Evolutionary conservation across 176 grass and related monocot genomes (phyloP), one percentile per base, ranked within the genome.

Genomic region (Ensete ventricosum): DNA sequence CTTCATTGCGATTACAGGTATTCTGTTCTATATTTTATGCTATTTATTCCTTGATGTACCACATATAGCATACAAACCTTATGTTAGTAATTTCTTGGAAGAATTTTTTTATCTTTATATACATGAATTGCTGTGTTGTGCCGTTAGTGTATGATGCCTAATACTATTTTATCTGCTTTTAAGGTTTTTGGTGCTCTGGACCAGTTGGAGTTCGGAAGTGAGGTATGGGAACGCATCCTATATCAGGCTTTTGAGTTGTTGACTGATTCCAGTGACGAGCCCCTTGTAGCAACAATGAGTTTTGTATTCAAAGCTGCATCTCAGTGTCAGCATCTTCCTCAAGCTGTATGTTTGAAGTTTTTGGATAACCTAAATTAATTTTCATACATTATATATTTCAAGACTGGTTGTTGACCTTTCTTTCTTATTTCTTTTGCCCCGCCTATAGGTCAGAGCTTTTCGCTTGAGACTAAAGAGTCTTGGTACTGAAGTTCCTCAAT

Each of bases 101-200:
- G 8, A 23, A 59, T 63, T 58, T 64, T 58, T 64, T 73, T 9
- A 21, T 7, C n/a, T 64, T 7, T 52, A 27, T 52, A 19, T 73
- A 19, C 7, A 23, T 52, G 9, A 14, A 25, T 27, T 22, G 5
- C 3, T 23, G 9, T 72, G 10, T 11, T 51, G 14, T 50, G 19
- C 16, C 23, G 9, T 63, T 19, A 24, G 14, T 74, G 1, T 34
- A 6, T 53, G 11, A 8, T 48, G 16, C 51, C 14, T 73, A 16
- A 62, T 52, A 69, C 10, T 25, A 54, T 14, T 62, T 53, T 72
- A 14, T 81, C 57, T 22, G 7, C 55, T 53, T 17, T 71, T 22
- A 72, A 98, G 95, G 83, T 98, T 87, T 93, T 98, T 80, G 55
- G 78, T 58, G 86, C 86, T 50, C 86, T 98, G 68, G 72, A 84